These are phyloP conservation scores for Candida parachauliodes DNA, from an alignment of 805 yeast species.

Conservation along the genomic window DNA sequence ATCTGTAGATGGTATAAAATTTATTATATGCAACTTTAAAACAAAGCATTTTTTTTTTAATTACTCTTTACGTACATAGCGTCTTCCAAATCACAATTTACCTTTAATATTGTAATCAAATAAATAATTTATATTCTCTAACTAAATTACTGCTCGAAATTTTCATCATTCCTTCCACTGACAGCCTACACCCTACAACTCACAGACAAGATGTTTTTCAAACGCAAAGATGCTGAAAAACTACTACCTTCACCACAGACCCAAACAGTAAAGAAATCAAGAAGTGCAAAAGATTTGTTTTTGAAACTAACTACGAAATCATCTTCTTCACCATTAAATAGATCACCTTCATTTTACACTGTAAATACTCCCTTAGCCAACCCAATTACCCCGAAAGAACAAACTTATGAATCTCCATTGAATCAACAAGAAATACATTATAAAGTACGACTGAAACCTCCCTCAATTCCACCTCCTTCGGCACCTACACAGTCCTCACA, in stretches of 20 bases:
- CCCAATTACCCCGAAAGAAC: neutral
- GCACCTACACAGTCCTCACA: neutral
- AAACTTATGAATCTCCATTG: neutral
- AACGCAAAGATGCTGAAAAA: neutral
- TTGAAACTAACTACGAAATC: slow-evolving; percentile 1
- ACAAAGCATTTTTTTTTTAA: too few relatives aligned
- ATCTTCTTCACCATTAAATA: neutral
- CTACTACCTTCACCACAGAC: neutral
- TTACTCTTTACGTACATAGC: too few relatives aligned
- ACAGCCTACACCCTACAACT: too few relatives aligned
- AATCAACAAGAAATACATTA: neutral
- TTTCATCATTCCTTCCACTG: too few relatives aligned
- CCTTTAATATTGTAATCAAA: too few relatives aligned
- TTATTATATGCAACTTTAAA: too few relatives aligned
- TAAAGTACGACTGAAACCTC: slow-evolving; percentile 4
- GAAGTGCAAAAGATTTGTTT: slow-evolving; percentile 7
- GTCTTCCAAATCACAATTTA: too few relatives aligned
- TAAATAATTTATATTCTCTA: too few relatives aligned
- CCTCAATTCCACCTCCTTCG: slow-evolving; percentile 3
- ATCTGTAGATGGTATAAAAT: too few relatives aligned
- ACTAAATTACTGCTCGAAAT: too few relatives aligned
- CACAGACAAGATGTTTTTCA: slow-evolving; percentile 10
- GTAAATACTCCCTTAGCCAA: neutral
- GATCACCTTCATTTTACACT: neutral
- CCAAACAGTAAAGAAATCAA: slow-evolving; percentile 4